phyloP scores from a whole-genome alignment of 441 rosid genomes.

The Erodium trifolium region DNA sequence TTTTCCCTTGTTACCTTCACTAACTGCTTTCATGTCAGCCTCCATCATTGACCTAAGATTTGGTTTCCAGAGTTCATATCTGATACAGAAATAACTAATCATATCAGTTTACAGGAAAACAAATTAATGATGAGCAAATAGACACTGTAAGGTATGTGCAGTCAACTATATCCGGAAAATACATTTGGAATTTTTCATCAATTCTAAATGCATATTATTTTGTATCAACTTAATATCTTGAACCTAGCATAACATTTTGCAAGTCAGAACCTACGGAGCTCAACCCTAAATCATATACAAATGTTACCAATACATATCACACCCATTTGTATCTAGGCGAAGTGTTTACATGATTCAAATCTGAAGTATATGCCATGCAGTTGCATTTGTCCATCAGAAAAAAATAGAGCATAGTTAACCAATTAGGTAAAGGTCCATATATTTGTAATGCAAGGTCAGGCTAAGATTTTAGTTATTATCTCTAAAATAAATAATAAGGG shows the following conservation, averaged over 20 bases:
- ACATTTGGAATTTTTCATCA: neutral
- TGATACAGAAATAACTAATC: conserved; percentile 22
- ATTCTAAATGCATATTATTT: neutral
- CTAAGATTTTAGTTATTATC: conserved; percentile 11
- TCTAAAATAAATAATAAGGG: conserved; percentile 9
- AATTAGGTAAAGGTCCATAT: neutral
- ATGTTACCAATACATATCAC: neutral
- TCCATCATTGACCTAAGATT: conserved; percentile 96
- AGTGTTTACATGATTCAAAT: too few relatives aligned
- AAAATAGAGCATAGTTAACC: neutral
- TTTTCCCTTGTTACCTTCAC: conserved; percentile 71
- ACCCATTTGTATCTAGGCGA: neutral
- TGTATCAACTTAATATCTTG: too few relatives aligned
- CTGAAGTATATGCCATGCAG: too few relatives aligned
- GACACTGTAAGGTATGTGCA: neutral
- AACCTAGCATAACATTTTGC: neutral
- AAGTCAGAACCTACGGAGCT: neutral
- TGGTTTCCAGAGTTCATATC: conserved; percentile 97
- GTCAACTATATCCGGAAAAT: neutral
- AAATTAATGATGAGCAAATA: conserved; percentile 5
- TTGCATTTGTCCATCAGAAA: neutral
- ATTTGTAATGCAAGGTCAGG: neutral
- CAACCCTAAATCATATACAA: conserved; percentile 1
- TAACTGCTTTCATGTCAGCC: conserved; percentile 85
- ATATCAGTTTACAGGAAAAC: neutral